Percentiles rank a stretch among this genome's conserved stretches.
These are phyloP conservation scores for Actinidia polygama DNA, from an alignment of 179 eudicot species.

Conservation along the genomic window DNA sequence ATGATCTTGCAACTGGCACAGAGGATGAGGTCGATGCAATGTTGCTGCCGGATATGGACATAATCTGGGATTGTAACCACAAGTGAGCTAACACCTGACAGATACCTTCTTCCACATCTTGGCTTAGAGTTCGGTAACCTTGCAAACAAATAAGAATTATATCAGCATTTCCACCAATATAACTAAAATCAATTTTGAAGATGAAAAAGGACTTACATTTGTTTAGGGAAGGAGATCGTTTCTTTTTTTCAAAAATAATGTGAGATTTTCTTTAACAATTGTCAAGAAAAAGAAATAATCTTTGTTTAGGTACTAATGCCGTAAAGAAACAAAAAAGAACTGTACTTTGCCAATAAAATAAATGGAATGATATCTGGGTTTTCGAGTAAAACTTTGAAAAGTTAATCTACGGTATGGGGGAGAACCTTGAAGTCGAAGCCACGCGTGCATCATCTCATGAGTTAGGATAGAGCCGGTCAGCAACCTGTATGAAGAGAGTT, in stretches of 20 bases:
- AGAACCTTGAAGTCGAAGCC: constrained; percentile 80
- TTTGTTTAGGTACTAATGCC: background rate
- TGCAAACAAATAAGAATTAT: background rate
- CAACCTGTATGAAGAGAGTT: constrained; percentile 47
- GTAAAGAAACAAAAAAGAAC: background rate
- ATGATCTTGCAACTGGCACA: constrained; percentile 29
- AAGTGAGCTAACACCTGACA: constrained; percentile 83
- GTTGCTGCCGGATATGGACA: constrained; percentile 37
- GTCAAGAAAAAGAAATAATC: background rate
- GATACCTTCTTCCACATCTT: constrained; percentile 90
- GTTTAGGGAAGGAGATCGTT: background rate
- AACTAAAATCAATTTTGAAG: background rate
- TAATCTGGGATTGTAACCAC: constrained; percentile 76
- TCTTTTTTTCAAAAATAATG: background rate
- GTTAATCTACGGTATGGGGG: background rate
- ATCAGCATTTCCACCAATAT: constrained; percentile 16
- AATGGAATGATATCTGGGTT: background rate
- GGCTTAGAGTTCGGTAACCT: constrained; percentile 77
- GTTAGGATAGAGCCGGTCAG: constrained; percentile 84
- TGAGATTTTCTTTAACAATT: background rate
- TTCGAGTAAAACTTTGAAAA: background rate
- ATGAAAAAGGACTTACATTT: background rate
- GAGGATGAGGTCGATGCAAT: constrained; percentile 47
- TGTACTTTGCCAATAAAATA: background rate
- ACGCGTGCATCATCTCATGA: constrained; percentile 95